Evolutionary conservation across 352 stramenopile species (phyloP), one percentile per base, ranked within the genome.

Genomic region (Phytophthora palmivora): DNA sequence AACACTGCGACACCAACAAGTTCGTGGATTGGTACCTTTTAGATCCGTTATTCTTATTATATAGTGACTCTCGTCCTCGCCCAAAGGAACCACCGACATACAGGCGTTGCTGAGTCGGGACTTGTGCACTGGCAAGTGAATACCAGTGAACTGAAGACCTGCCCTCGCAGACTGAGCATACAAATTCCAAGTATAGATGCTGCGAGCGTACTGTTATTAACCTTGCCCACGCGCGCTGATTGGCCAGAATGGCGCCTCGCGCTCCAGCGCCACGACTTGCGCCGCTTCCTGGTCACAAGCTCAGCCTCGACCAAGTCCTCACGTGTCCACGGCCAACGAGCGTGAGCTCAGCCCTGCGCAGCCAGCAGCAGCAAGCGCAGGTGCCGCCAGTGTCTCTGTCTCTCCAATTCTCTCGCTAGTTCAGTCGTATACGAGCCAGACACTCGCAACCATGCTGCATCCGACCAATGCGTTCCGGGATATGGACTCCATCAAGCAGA

Each of bases 391-490:
- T 16, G 36, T 55, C 44, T 24, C 4, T 34, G 22, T 24, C 5
- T 18, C 19, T 46, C 41, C 24, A 26, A 16, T n/a, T 21, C 19
- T 14, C 24, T 44, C 30, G 51, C 44, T 15, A 51, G 30, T 48
- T 45, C 41, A 52, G 50, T 50, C 19, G 7, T 63, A 32, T 45
- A 44, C 26, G 52, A 44, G 15, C 46, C 19, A 10, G 7, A 41
- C 16, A 32, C 21, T 0, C 6, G 33, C 38, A 43, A 38, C 38
- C 3, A 82, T 82, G 79, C 24, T 86, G 45, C 79, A 88, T 28
- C 79, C 79, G 16, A 86, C 76, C 26, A 86, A 86, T 58, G 76
- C 60, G 30, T 88, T 88, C 60, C 65, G 62, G 44, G 76, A 84
- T 52, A 70, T 88, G 43, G 74, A 88, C 38, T 65, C 64, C 36